Evolutionary conservation across 2,329 filamentous ascomycete genomes (phyloP), one percentile per base, ranked within the genome.

Genomic region (Fonsecaea monophora): DNA sequence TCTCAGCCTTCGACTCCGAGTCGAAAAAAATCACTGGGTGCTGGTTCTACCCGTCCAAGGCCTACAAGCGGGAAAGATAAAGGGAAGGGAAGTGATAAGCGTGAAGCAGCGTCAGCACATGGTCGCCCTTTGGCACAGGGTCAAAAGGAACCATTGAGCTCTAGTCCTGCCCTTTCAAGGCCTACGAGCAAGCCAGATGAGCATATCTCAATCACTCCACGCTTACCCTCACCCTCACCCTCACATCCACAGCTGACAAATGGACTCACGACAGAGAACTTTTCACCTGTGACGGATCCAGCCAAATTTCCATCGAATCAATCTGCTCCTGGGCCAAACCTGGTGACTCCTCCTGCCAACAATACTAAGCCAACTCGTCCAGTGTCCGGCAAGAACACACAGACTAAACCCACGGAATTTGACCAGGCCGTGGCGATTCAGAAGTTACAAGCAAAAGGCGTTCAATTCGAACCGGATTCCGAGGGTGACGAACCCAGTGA

Each of bases 381-480:
- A 50, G 18, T 13, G 10, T 5, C 18, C 18, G 12, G 8, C 45
- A 50, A 50, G 45, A 50, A 30, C 25, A 13, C 21, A 13, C 45
- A 13, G 45, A 5, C 45, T 3, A 4, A 18, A 13, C 30, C 0
- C 8, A 21, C 42, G n/a, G n/a, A 59, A 5, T 57, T 42, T 6
- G 68, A 71, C 48, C 37, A 61, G 32, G 38, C 57, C 15, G 37
- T 15, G 32, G 59, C 69, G n/a, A 61, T 65, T n/a, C 12, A 55
- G 13, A 65, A 54, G n/a, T 60, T 70, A 21, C 59, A 53, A 65
- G 63, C 32, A 30, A 62, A 38, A 32, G 67, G 69, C 5, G 63
- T 68, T 45, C 65, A 69, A 40, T 37, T 54, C 7, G 67, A 70
- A 34, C 67, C 70, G 21, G 69, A 71, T n/a, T 25, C 59, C 10